phyloP scores from a whole-genome alignment of 179 eudicot genomes.

The Silene noctiflora region DNA sequence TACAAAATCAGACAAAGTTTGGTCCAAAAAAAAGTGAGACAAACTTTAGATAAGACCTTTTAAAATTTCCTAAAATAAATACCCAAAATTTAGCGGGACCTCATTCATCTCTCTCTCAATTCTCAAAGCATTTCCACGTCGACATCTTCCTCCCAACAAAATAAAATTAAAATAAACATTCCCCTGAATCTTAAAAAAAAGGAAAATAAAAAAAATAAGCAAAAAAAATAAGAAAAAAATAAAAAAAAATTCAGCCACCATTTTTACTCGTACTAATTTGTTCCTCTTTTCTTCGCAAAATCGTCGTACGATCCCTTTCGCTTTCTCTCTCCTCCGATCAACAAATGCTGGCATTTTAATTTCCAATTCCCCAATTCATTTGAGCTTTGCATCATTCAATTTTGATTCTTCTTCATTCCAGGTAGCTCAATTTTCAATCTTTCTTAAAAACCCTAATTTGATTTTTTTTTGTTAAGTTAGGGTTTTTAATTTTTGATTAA shows the following conservation, averaged over 20 bases:
- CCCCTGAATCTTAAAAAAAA: not conserved
- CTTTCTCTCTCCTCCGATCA: conserved; percentile 29
- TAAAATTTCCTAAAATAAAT: not conserved
- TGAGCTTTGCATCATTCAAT: conserved; percentile 7
- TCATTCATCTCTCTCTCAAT: conserved; percentile 5
- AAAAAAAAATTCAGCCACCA: conserved; percentile 28
- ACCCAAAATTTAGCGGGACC: conserved; percentile 23
- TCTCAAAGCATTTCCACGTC: conserved; percentile 22
- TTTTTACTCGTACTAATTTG: conserved; percentile 28
- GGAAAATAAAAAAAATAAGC: not conserved
- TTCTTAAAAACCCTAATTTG: conserved; percentile 21
- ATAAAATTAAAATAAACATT: not conserved
- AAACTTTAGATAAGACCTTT: not conserved
- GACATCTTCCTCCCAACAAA: conserved; percentile 9
- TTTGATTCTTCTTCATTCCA: conserved; percentile 14
- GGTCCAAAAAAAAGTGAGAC: not conserved
- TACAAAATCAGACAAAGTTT: not conserved
- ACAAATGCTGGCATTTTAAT: conserved; percentile 21
- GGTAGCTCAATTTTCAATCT: conserved; percentile 14
- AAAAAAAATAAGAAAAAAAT: not conserved
- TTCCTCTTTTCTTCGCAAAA: conserved; percentile 26
- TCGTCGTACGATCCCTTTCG: conserved; percentile 23
- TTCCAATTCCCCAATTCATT: not conserved
- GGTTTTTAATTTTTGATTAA: conserved; percentile 26
- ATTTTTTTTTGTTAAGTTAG: conserved; percentile 12